phyloP scores from a whole-genome alignment of 2,329 filamentous ascomycete species.

The Chrysoporthe puriensis region DNA sequence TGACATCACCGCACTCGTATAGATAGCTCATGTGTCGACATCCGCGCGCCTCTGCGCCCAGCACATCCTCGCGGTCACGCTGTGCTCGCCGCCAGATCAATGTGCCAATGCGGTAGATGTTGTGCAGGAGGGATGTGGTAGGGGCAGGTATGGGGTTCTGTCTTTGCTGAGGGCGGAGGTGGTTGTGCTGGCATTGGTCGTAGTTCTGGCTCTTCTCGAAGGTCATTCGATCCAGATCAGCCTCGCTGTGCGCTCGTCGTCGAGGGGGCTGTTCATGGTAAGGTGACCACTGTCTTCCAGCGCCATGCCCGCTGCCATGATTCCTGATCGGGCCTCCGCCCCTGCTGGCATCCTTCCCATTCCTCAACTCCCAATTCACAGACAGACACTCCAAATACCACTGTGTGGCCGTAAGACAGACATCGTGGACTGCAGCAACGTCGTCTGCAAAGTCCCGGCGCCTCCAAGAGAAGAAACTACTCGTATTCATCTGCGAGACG shows the following conservation, averaged over 20 bases:
- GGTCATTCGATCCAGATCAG: not conserved
- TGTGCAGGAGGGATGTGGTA: constrained; percentile 36
- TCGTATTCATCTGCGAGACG: not conserved
- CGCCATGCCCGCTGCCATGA: not conserved
- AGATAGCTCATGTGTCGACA: constrained; percentile 37
- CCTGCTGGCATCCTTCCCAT: constrained; percentile 7
- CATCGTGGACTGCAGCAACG: constrained; percentile 30
- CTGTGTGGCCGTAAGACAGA: constrained; percentile 33
- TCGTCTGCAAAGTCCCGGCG: constrained; percentile 9
- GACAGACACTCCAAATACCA: constrained; percentile 31
- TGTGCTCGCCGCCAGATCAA: constrained; percentile 38
- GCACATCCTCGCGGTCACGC: constrained; percentile 37
- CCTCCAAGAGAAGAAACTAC: not conserved
- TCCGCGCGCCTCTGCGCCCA: constrained; percentile 36
- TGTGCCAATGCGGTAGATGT: constrained; percentile 38
- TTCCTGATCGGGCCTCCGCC: constrained; percentile 7
- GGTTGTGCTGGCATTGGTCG: not conserved
- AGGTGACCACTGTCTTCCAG: constrained; percentile 6
- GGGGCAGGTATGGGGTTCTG: constrained; percentile 28
- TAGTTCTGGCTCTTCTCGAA: too few species aligned
- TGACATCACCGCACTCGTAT: constrained; percentile 37
- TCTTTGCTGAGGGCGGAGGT: too few species aligned
- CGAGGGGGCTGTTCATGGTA: not conserved
- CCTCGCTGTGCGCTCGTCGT: constrained; percentile 16
- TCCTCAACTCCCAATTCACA: constrained; percentile 32